Base-by-base conservation (phyloP, 192 early-diverging fungal species). In the Rhizophagus prolifer region DNA sequence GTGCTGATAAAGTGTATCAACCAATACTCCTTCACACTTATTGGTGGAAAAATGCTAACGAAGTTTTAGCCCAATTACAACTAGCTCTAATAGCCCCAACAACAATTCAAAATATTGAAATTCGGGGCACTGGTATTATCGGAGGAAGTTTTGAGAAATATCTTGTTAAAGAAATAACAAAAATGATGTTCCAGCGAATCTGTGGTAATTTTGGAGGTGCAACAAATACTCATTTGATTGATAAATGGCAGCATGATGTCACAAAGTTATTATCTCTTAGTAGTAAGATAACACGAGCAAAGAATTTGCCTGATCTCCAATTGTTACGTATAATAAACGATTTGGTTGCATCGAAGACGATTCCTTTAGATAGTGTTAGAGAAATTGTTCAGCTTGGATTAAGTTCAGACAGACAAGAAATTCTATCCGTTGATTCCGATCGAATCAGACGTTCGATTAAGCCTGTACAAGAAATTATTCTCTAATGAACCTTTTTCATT, bases 31-130 rank as follows among this genome's bases (percentile, higher is more conserved):
- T 74, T 60, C 77, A 78, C 10, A 21, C 23, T 12, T 61, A 61
- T 62, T 78, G 77, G 70, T 78, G 77, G 77, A 63, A 12, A 26
- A 31, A 78, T 47, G n/a, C 26, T 12, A 50, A 50, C 30, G n/a
- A 28, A 30, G 46, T 78, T 9, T 34, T 73, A 31, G 70, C 77
- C 12, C 19, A 78, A 38, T 50, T 73, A 6, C 70, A 78, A 2
- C 34, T 78, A 62, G 71, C 62, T 41, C 9, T 4, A 38, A 44
- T 61, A 16, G 62, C 47, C 0, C 60, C 70, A 31, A n/a, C 10
- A 19, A 71, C 46, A 7, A 36, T n/a, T 19, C 4, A 66, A 66
- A 61, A 25, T 50, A 3, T 50, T 19, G 13, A 50, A 50, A 16
- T 16, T 13, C 47, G 4, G 19, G 47, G 13, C 4, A 50, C 2